These are phyloP conservation scores for Metrosideros polymorpha DNA, from an alignment of 441 rosid genomes.

Conservation along the genomic window DNA sequence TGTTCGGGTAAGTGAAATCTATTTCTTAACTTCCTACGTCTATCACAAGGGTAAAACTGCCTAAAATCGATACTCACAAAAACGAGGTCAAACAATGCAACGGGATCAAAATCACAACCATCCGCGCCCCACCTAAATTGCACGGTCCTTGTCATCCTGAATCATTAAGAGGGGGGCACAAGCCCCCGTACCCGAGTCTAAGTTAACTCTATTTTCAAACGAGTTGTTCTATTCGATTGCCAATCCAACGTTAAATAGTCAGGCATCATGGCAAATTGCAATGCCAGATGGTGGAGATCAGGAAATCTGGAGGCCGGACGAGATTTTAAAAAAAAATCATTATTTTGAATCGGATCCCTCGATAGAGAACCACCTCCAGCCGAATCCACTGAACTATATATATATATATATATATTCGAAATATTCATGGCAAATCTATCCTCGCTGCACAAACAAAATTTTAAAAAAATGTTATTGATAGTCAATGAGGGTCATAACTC, in stretches of 20 bases:
- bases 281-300: no score
- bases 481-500: background rate
- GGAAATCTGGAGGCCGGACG: background rate
- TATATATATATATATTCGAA: background rate
- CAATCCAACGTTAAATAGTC: no score
- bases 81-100: background rate
- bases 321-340: background rate
- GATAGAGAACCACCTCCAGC: background rate
- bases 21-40: background rate
- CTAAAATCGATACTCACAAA: background rate
- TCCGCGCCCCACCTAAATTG: background rate
- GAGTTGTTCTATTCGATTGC: no score
- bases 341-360: background rate
- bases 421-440: background rate
- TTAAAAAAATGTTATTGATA: background rate
- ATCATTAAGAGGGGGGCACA: background rate
- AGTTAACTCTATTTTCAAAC: no score
- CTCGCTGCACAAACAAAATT: background rate
- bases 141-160: background rate
- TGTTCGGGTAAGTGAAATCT: background rate
- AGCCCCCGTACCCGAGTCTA: no score
- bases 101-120: background rate
- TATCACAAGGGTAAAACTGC: background rate
- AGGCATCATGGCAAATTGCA: no score
- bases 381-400: background rate